These are phyloP conservation scores for Huntiella savannae DNA, from an alignment of 2,329 filamentous ascomycete genomes.

Conservation along the genomic window DNA sequence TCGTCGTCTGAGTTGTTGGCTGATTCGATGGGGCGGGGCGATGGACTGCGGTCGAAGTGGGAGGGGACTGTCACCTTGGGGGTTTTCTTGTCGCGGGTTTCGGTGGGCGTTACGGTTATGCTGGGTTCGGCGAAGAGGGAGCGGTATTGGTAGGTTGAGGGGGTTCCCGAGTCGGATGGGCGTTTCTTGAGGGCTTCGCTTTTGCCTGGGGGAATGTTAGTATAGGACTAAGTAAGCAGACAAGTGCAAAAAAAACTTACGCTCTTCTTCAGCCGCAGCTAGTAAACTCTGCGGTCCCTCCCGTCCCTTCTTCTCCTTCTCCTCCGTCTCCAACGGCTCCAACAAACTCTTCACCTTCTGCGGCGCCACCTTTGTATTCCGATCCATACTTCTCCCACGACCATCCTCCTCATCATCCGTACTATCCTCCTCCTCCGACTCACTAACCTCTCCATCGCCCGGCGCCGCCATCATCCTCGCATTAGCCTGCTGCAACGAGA, in stretches of 20 bases:
- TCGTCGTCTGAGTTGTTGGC: constrained; percentile 71
- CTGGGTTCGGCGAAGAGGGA: constrained; percentile 48
- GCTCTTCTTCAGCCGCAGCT: constrained; percentile 60
- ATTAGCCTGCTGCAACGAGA: background rate
- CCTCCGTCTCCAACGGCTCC: constrained; percentile 18
- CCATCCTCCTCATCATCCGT: constrained; percentile 41
- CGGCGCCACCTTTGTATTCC: constrained; percentile 12
- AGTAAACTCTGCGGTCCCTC: constrained; percentile 39
- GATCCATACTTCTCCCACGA: constrained; percentile 38
- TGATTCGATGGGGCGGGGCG: constrained; percentile 23
- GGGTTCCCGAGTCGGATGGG: constrained; percentile 20
- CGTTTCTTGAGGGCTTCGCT: background rate
- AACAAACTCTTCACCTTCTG: constrained; percentile 6
- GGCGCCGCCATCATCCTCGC: background rate
- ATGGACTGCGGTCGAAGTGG: constrained; percentile 56
- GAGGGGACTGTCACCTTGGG: constrained; percentile 49
- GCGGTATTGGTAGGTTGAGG: constrained; percentile 33
- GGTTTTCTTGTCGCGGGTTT: too few relatives aligned
- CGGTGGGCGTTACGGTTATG: constrained; percentile 35
- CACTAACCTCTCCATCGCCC: constrained; percentile 39
- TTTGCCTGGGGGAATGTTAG: constrained; percentile 4
- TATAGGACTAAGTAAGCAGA: background rate
- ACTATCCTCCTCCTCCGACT: constrained; percentile 43
- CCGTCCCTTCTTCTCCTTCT: constrained; percentile 10
- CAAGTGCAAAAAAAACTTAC: constrained; percentile 30